phyloP scores from a whole-genome alignment of 2,329 filamentous ascomycete species.

The Albophoma yamanashiensis region DNA sequence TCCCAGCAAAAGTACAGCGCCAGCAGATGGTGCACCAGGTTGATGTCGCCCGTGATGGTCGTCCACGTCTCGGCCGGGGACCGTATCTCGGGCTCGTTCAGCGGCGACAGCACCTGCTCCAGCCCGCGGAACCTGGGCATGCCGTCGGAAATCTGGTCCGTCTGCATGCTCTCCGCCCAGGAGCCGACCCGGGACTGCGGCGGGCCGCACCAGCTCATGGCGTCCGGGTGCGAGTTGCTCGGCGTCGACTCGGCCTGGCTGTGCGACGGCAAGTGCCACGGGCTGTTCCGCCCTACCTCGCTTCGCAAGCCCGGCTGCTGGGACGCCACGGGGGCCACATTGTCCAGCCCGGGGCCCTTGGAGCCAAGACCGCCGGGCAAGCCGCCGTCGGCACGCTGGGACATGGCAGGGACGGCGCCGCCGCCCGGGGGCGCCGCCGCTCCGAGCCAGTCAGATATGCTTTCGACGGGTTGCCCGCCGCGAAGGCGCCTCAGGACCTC shows the following conservation, averaged over 20 bases:
- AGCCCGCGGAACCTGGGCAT: slow-evolving; percentile 26
- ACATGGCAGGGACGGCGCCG: too few relatives aligned
- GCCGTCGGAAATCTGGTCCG: slow-evolving; percentile 19
- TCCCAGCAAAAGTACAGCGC: slow-evolving; percentile 66
- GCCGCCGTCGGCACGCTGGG: not conserved
- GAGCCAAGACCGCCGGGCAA: slow-evolving; percentile 10
- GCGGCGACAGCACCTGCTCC: slow-evolving; percentile 37
- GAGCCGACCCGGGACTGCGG: slow-evolving; percentile 35
- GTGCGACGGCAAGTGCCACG: slow-evolving; percentile 36
- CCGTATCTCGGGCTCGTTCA: slow-evolving; percentile 31
- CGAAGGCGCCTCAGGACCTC: slow-evolving; percentile 43
- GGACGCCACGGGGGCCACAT: slow-evolving; percentile 17
- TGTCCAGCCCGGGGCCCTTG: slow-evolving; percentile 18
- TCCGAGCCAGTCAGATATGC: slow-evolving; percentile 44
- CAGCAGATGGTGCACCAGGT: slow-evolving; percentile 52
- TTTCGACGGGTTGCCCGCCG: slow-evolving; percentile 41
- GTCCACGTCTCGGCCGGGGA: slow-evolving; percentile 45
- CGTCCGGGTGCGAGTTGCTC: slow-evolving; percentile 35
- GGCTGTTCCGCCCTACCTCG: slow-evolving; percentile 33
- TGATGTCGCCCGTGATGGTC: slow-evolving; percentile 43
- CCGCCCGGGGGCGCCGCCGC: slow-evolving; percentile 18
- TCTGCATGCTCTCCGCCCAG: slow-evolving; percentile 36
- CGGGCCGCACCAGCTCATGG: slow-evolving; percentile 33
- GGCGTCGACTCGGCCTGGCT: slow-evolving; percentile 35
- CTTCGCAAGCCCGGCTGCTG: slow-evolving; percentile 18